Conservation (phyloP, 441 rosid genomes). For the Brassica balearica region DNA sequence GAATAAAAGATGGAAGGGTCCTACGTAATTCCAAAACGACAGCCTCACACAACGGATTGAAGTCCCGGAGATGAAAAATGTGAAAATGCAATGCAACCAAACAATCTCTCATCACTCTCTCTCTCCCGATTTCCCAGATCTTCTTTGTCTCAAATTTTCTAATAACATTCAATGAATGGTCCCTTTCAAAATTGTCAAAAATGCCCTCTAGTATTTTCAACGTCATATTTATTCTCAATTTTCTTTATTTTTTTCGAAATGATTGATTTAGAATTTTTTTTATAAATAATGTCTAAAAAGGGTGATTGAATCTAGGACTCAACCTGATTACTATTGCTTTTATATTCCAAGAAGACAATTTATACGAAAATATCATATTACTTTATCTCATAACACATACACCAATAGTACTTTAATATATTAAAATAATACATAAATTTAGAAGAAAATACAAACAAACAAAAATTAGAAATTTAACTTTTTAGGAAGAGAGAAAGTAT, state of each 20-base stretch:
- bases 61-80: conserved; percentile 45
- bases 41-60: conserved; percentile 75
- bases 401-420: neutral
- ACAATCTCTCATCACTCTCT: conserved; percentile 52
- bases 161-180: conserved; percentile 49
- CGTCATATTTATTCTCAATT: conserved; percentile 16
- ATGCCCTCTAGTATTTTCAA: conserved; percentile 35
- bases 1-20: too few relatives aligned
- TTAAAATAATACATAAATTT: neutral
- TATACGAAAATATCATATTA: neutral
- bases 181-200: conserved; percentile 35
- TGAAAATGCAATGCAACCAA: conserved; percentile 52
- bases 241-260: neutral
- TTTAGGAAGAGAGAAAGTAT: neutral
- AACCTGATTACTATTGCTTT: neutral
- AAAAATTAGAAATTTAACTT: neutral
- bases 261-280: conserved; percentile 22
- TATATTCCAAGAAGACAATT: neutral
- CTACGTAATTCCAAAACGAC: conserved; percentile 68
- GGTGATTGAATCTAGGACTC: conserved; percentile 31
- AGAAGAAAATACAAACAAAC: neutral
- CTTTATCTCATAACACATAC: neutral
- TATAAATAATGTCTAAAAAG: neutral
- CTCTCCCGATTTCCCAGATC: conserved; percentile 78
- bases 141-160: conserved; percentile 65